phyloP scores from a whole-genome alignment of 1,139 yeast genomes.

The Citeromyces hawaiiensis region DNA sequence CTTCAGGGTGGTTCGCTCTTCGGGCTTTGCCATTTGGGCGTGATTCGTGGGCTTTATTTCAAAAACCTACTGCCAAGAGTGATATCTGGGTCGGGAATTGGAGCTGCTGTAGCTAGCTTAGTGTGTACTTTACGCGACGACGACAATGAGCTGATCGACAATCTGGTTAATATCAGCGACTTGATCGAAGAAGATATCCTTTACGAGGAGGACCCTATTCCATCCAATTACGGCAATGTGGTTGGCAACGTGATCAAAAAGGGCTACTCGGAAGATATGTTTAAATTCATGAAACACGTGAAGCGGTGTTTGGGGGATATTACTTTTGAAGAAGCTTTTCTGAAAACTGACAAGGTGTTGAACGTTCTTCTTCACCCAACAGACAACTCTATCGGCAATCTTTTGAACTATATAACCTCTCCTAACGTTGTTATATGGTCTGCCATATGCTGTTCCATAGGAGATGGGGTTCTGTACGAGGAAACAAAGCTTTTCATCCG shows the following conservation, averaged over 20 bases:
- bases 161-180: constrained; percentile 13
- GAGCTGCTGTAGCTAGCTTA: constrained; percentile 83
- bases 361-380: constrained; percentile 88
- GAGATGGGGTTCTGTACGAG: constrained; percentile 50
- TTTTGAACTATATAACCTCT: constrained; percentile 81
- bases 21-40: constrained; percentile 90
- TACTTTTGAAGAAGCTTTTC: constrained; percentile 89
- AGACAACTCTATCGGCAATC: constrained; percentile 55
- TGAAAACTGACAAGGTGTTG: constrained; percentile 69
- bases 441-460: constrained; percentile 59
- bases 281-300: constrained; percentile 68
- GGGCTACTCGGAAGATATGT: constrained; percentile 78
- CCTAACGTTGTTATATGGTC: constrained; percentile 91
- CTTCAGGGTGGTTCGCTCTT: constrained; percentile 91
- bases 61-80: constrained; percentile 72
- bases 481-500: constrained; percentile 55
- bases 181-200: not conserved
- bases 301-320: constrained; percentile 65
- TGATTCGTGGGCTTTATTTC: constrained; percentile 64
- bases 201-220: constrained; percentile 30
- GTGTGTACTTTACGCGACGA: constrained; percentile 53
- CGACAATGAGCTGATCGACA: constrained; percentile 33
- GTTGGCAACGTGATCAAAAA: constrained; percentile 56
- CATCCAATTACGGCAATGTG: constrained; percentile 50
- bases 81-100: constrained; percentile 89